phyloP scores from a whole-genome alignment of 2,329 filamentous ascomycete genomes.

The Tolypocladium cylindrosporum region DNA sequence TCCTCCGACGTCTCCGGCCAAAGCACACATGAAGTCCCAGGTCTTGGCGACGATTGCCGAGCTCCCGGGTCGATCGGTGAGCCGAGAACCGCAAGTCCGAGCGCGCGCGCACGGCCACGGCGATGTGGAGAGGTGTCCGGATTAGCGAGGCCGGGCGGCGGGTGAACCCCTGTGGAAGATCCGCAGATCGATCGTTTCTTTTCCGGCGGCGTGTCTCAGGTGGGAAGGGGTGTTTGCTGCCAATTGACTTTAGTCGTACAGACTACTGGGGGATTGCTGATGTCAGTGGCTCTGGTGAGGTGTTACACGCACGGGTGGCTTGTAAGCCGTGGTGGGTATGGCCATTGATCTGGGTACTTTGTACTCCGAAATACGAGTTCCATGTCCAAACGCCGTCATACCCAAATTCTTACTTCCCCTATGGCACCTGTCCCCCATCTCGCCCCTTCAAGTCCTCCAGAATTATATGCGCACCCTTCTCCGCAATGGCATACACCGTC shows the following conservation, averaged over 20 bases:
- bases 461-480: constrained; percentile 20
- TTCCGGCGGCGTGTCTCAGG: background rate
- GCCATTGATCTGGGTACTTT: no score
- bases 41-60: background rate
- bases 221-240: background rate
- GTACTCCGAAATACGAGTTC: no score
- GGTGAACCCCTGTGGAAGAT: background rate
- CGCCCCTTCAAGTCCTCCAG: constrained; percentile 11
- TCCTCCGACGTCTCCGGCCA: no score
- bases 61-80: background rate
- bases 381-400: background rate
- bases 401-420: background rate
- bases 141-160: background rate
- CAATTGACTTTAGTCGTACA: background rate
- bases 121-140: background rate
- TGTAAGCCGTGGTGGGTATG: no score
- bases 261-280: no score
- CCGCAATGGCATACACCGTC: constrained; percentile 21
- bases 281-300: no score
- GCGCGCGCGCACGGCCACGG: background rate
- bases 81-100: background rate
- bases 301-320: no score
- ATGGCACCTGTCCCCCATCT: background rate
- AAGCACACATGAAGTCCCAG: background rate
- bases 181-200: background rate